Evolutionary conservation across 768 basidiomycete genomes (phyloP), one percentile per base, ranked within the genome.

Genomic region (Royoungia palumana): DNA sequence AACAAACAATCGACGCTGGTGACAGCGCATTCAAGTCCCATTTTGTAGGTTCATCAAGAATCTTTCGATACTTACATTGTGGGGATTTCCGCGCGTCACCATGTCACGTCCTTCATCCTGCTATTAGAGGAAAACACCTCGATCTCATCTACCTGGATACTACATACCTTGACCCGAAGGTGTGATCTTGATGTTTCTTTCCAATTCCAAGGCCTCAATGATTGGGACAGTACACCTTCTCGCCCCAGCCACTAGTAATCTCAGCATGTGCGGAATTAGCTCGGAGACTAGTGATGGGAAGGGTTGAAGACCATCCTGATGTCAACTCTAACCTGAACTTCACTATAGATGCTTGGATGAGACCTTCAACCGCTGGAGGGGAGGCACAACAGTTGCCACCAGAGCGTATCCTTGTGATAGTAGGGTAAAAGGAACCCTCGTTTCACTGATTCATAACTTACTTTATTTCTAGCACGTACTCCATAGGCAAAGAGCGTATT

Each of bases 401-500:
- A 24, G 71, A 67, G 12, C 72, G 71, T 27, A 67, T 70, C 24
- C 70, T 91, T 13, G 73, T 93, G 47, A 77, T 90, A 28, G 79
- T 92, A 12, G 89, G 89, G 90, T 89, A 61, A 4, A 75, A 38
- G 32, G 22, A 5, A 16, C 41, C 9, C 12, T 10, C n/a, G 16
- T 8, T 8, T 9, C 35, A 21, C 17, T 32, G 20, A 39, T 25
- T 35, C n/a, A 19, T 19, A 16, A 12, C 44, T 57, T 22, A 54
- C 22, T 20, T 20, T 12, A 42, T n/a, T 38, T 46, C 35, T 51
- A 92, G 93, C 10, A 97, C 96, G 0, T 99, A 99, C 68, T 91
- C 91, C 0, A 92, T 98, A 41, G 96, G 96, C 35, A 99, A 99
- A 66, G 96, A 99, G 67, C 83, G 96, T 20, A 88, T 98, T 35